A percentile compares a stretch with the other conserved stretches of the same genome.
These are phyloP conservation scores for Hypoxylon intermedium DNA, from an alignment of 495 filamentous ascomycete genomes.

Conservation along the genomic window DNA sequence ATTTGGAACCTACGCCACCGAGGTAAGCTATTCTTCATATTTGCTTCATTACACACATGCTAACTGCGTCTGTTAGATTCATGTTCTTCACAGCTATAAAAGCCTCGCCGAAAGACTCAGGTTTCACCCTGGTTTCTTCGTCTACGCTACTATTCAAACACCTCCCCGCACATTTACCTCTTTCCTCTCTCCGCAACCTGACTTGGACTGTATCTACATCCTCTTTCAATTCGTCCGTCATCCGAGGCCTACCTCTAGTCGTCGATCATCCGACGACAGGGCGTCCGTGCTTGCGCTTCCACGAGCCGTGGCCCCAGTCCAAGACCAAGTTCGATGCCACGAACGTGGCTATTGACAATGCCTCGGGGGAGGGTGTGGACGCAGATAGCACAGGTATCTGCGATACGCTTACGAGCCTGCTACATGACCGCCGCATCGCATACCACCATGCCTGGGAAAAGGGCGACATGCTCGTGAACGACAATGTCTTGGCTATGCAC, in stretches of 20 bases:
- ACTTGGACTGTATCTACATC: constrained; percentile 54
- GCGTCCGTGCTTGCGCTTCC: constrained; percentile 58
- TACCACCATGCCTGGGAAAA: constrained; percentile 58
- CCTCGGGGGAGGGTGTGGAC: constrained; percentile 7
- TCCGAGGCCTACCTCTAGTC: constrained; percentile 56
- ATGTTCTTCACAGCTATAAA: constrained; percentile 61
- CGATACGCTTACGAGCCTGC: constrained; percentile 41
- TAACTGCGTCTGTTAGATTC: constrained; percentile 43
- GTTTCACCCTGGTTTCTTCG: constrained; percentile 60
- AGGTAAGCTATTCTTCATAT: constrained; percentile 20
- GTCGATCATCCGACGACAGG: constrained; percentile 54
- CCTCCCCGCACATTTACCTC: constrained; percentile 50
- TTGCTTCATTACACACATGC: background rate
- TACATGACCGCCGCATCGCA: constrained; percentile 60
- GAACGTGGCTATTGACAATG: constrained; percentile 55
- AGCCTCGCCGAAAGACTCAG: constrained; percentile 54
- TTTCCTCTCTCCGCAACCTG: constrained; percentile 47
- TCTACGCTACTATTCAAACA: constrained; percentile 60
- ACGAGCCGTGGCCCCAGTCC: constrained; percentile 60
- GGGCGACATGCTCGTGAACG: constrained; percentile 63
- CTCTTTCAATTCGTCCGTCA: constrained; percentile 50
- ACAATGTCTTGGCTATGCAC: constrained; percentile 61
- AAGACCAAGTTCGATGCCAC: constrained; percentile 58
- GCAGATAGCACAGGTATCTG: constrained; percentile 21
- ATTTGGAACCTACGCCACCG: constrained; percentile 33